These are phyloP conservation scores for Petunia hybrid DNA, from an alignment of 305 asterid genomes.

Conservation along the genomic window DNA sequence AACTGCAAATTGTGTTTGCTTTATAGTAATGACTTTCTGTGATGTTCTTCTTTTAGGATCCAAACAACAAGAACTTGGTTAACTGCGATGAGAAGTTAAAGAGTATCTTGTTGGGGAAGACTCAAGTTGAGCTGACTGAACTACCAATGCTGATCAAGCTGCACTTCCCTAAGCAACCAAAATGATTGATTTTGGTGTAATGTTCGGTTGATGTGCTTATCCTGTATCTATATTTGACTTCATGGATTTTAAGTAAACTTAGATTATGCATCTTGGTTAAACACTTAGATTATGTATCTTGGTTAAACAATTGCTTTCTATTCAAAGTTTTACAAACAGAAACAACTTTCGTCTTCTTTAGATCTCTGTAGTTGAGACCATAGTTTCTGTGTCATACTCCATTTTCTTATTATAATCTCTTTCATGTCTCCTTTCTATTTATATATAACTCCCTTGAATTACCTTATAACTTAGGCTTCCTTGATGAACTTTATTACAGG, in stretches of 20 bases:
- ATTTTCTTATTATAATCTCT: background rate
- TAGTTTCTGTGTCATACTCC: background rate
- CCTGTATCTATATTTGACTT: background rate
- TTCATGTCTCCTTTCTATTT: background rate
- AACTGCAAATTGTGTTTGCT: background rate
- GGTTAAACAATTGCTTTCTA: background rate
- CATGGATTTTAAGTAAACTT: background rate
- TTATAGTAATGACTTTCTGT: slow-evolving; percentile 6
- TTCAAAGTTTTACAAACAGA: background rate
- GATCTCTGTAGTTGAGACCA: background rate
- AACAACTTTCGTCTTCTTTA: background rate
- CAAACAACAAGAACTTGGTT: slow-evolving; percentile 70
- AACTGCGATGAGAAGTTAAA: slow-evolving; percentile 81
- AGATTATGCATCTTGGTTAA: background rate
- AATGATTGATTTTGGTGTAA: slow-evolving; percentile 47
- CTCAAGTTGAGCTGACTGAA: slow-evolving; percentile 75
- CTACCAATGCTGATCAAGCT: slow-evolving; percentile 82
- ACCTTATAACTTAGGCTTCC: background rate
- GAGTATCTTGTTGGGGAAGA: slow-evolving; percentile 80
- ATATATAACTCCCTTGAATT: background rate
- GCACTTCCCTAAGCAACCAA: slow-evolving; percentile 80
- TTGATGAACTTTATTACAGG: background rate
- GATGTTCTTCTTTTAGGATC: slow-evolving; percentile 61
- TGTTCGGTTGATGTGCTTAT: slow-evolving; percentile 36
- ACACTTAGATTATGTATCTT: too few species aligned